phyloP scores from a whole-genome alignment of 768 basidiomycete species.

The Auricularia auricula-judae region DNA sequence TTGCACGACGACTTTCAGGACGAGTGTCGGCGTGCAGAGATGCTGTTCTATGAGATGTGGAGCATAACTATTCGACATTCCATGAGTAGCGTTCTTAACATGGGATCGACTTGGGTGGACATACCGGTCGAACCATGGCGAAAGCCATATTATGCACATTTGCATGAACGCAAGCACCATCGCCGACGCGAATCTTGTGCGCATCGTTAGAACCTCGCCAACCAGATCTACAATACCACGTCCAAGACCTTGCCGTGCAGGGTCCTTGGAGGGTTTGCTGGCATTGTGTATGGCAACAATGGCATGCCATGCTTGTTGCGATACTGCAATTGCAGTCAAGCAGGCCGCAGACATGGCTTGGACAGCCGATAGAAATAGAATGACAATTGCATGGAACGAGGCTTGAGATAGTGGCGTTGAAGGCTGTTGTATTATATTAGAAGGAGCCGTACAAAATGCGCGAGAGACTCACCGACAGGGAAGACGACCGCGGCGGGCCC shows the following conservation, averaged over 20 bases:
- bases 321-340: constrained; percentile 38
- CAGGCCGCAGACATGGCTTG: constrained; percentile 61
- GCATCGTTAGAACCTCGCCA: constrained; percentile 30
- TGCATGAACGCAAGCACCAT: constrained; percentile 34
- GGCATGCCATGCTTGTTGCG: constrained; percentile 56
- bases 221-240: constrained; percentile 32
- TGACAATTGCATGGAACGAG: constrained; percentile 44
- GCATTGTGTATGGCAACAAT: constrained; percentile 44
- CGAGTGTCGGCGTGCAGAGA: constrained; percentile 39
- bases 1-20: constrained; percentile 42
- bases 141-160: constrained; percentile 36
- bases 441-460: constrained; percentile 12
- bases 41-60: constrained; percentile 51
- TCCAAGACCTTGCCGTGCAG: constrained; percentile 24
- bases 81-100: neutral
- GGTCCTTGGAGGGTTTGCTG: constrained; percentile 1
- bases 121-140: constrained; percentile 51
- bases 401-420: constrained; percentile 16
- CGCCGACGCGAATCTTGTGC: constrained; percentile 37
- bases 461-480: constrained; percentile 1
- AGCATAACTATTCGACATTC: neutral
- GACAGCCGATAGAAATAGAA: constrained; percentile 63
- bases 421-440: constrained; percentile 13
- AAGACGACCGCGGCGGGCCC: constrained; percentile 25
- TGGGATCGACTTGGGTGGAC: constrained; percentile 6